Conservation (phyloP, 768 basidiomycete species). For the Serendipita sp. region DNA sequence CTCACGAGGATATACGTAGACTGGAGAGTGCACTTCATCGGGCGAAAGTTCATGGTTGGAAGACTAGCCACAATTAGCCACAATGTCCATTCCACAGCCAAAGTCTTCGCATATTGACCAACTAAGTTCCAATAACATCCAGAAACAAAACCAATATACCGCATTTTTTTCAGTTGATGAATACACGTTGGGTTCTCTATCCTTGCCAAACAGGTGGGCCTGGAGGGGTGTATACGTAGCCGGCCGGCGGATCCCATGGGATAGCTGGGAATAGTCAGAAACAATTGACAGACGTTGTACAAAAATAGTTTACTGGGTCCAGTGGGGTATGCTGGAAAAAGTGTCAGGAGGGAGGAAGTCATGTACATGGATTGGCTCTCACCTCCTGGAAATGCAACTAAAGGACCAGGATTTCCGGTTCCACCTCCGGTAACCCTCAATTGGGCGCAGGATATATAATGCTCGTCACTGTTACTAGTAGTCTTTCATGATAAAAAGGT, state of each 20-base stretch:
- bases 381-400: constrained; percentile 8
- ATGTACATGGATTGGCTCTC: too few relatives aligned
- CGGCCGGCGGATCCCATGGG: neutral
- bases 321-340: neutral
- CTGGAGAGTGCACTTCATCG: too few relatives aligned
- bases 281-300: neutral
- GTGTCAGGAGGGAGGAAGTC: too few relatives aligned
- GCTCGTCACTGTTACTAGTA: neutral
- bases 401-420: constrained; percentile 6
- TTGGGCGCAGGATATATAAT: constrained; percentile 8
- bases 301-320: constrained; percentile 5
- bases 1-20: too few relatives aligned
- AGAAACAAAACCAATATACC: too few relatives aligned
- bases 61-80: too few relatives aligned
- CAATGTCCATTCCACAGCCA: too few relatives aligned
- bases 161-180: too few relatives aligned
- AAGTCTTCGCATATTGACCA: too few relatives aligned
- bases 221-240: constrained; percentile 8
- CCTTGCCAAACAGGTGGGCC: neutral
- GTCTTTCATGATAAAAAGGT: neutral
- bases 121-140: too few relatives aligned
- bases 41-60: too few relatives aligned
- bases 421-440: constrained; percentile 4
- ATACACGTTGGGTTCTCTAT: too few relatives aligned
- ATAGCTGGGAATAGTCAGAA: neutral